Evolutionary conservation across 2,329 filamentous ascomycete species (phyloP), one percentile per base, ranked within the genome.

Genomic region (Aspergillus sp.): DNA sequence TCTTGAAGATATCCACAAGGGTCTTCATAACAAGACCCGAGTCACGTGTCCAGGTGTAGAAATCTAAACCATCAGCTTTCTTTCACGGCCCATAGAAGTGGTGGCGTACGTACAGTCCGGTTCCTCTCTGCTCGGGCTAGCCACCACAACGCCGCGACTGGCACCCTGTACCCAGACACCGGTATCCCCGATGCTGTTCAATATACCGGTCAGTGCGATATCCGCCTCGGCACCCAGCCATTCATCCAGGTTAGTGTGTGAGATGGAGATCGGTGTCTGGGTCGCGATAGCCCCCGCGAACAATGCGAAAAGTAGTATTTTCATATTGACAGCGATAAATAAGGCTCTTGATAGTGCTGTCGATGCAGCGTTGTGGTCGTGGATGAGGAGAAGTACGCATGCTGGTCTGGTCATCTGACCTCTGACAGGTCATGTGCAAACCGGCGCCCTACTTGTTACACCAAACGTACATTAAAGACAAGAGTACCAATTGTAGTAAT

Each of bases 11-110:
- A 56, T 90, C 86, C 6, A 85, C 72, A 10, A 90, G 66, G 27
- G 72, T 71, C 67, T 87, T 88, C 69, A 85, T 79, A 2, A 81
- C 80, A 29, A 90, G 73, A 27, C 82, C 83, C 10, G 83, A 77
- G 63, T 91, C 86, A 58, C 86, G 73, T 1, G 82, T 88, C 86
- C 86, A 91, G 1, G 84, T 88, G 59, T 81, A 90, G 60, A 78
- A 89, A 64, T 90, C 84, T 87, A n/a, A 5, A 34, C 2, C 30
- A 32, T 32, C 8, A 32, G 30, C 30, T 32, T 5, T 9, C 30
- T 19, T 19, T 2, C 19, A 19, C 19, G 19, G 19, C 19, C 30
- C 8, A 9, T 32, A 32, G 8, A 32, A 2, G 3, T 9, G 8
- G 8, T 6, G 30, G 30, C 1, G 5, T 12, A 63, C 71, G 60